phyloP scores from a whole-genome alignment of 2,329 filamentous ascomycete species.

The Lasiodiplodia theobromae region DNA sequence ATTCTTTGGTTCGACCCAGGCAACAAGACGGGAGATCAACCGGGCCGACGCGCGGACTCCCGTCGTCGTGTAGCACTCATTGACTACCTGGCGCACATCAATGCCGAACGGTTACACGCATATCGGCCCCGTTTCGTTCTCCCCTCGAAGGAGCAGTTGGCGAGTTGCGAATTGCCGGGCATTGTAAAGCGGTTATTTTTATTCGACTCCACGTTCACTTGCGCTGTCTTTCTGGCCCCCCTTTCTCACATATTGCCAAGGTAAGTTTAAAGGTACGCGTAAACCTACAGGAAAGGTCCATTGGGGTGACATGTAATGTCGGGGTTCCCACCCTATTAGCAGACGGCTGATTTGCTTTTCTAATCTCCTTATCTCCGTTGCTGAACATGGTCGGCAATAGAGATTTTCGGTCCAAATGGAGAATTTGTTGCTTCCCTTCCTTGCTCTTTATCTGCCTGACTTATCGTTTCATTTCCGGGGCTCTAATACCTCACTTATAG shows the following conservation, averaged over 20 bases:
- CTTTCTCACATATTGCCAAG: background rate
- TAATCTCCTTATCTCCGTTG: background rate
- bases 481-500: background rate
- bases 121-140: background rate
- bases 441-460: background rate
- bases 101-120: background rate
- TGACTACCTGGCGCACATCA: background rate
- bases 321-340: background rate
- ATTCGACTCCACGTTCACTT: background rate
- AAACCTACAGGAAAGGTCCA: background rate
- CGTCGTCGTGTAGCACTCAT: background rate
- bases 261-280: background rate
- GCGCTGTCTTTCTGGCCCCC: background rate
- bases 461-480: background rate
- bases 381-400: background rate
- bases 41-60: slow-evolving; percentile 13
- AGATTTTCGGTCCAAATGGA: background rate
- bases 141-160: background rate
- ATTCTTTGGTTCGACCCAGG: background rate
- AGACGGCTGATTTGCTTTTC: background rate
- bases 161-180: background rate
- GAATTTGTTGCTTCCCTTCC: background rate
- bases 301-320: background rate
- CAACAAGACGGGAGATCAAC: slow-evolving; percentile 10
- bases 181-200: background rate